Base-by-base conservation (phyloP, 441 rosid species). In the Kokia cookei region DNA sequence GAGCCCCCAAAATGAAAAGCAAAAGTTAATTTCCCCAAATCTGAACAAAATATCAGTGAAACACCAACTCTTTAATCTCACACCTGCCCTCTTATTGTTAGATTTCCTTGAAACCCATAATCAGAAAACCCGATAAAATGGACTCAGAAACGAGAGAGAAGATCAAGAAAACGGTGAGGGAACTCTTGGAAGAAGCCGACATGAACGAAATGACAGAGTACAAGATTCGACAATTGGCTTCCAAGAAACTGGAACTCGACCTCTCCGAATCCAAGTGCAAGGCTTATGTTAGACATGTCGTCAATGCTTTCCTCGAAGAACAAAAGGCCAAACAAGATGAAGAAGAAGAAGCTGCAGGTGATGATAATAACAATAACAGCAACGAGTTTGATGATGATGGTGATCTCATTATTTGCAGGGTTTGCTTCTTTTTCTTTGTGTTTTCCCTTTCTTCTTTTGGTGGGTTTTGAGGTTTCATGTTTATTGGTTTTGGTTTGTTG, bases 391-490 rank as follows among this genome's bases (percentile, higher is more conserved):
- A 90, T 57, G 97, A 94, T 60, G 92, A 86, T 2, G 97, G 98
- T 2, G 89, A 94, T 79, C 92, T 87, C 77, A 84, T 94, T 76
- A 74, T 94, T 84, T 90, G 97, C 76, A 79, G 84, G 84, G 98
- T 91, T 37, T 15, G 88, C 75, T 73, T 75, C 47, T 51, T 71
- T 51, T 71, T 45, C 58, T 62, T 65, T 54, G 48, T 2, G 48
- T 47, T 59, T 61, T 61, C 4, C 29, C 17, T 17, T 8, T 2
- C 19, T n/a, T 69, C 13, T 8, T 27, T 45, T 43, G 1, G 8
- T 40, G 2, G 27, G n/a, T 29, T 55, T 10, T 32, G 11, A 63
- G 67, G 68, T 72, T 19, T 24, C 24, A 27, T 43, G 1, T 50
- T 61, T 54, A 19, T 37, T 4, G 7, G 2, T 27, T 27, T 32